These are phyloP conservation scores for Kurtzmaniella quercitrusa DNA, from an alignment of 1,139 yeast species.

Conservation along the genomic window DNA sequence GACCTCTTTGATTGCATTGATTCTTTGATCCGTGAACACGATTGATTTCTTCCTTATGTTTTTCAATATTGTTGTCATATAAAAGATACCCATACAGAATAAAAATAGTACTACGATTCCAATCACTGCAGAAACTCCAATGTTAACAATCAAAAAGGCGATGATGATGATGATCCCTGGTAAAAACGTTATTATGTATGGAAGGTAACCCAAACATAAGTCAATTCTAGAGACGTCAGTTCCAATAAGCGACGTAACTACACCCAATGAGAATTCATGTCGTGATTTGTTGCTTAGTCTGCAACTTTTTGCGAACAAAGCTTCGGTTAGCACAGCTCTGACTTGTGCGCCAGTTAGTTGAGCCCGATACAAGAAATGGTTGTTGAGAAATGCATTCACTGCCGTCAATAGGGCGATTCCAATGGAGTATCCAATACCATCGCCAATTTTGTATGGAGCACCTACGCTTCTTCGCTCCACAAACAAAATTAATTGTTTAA, in stretches of 20 bases:
- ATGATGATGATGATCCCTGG: conserved; percentile 57
- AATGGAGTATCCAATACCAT: conserved; percentile 30
- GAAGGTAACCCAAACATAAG: conserved; percentile 68
- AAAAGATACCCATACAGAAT: conserved; percentile 36
- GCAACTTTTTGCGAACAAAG: conserved; percentile 29
- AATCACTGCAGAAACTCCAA: conserved; percentile 71
- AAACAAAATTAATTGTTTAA: conserved; percentile 25
- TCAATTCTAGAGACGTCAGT: conserved; percentile 80
- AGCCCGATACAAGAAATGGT: conserved; percentile 61
- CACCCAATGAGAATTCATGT: conserved; percentile 27
- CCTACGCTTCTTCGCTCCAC: conserved; percentile 22
- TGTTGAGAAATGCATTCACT: conserved; percentile 44
- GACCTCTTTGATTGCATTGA: conserved; percentile 59
- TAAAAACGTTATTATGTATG: conserved; percentile 60
- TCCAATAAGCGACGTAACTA: conserved; percentile 54
- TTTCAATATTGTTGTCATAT: conserved; percentile 35
- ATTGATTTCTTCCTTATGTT: conserved; percentile 40
- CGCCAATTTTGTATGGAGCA: conserved; percentile 17
- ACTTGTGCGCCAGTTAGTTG: conserved; percentile 41
- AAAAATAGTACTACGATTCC: conserved; percentile 44
- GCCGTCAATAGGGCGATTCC: conserved; percentile 21
- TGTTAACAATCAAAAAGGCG: conserved; percentile 60
- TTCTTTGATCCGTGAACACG: conserved; percentile 54
- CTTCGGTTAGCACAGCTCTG: conserved; percentile 33
- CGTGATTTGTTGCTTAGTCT: conserved; percentile 22